Percentiles rank a stretch among this genome's conserved stretches.
Conservation (phyloP, 805 yeast genomes). For the Naumovozyma baii region DNA sequence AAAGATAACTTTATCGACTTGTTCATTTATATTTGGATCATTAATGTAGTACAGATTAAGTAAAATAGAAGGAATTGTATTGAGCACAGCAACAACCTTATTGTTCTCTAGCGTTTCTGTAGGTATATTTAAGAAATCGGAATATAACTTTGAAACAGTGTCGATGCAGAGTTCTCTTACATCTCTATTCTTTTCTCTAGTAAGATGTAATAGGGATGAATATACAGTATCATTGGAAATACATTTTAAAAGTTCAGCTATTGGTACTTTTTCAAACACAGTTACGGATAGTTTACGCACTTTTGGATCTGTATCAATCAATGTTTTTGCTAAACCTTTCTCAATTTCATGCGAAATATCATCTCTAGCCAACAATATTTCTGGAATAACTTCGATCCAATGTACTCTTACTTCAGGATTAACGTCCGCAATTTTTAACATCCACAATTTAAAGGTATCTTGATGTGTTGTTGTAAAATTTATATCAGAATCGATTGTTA, state of each 20-base stretch:
- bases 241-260: conserved; percentile 38
- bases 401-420: conserved; percentile 52
- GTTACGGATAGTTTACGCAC: conserved; percentile 57
- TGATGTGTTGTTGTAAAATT: conserved; percentile 51
- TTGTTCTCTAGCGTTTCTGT: conserved; percentile 11
- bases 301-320: conserved; percentile 65
- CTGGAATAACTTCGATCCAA: conserved; percentile 58
- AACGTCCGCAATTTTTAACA: conserved; percentile 63
- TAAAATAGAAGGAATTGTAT: conserved; percentile 52
- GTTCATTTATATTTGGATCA: conserved; percentile 52
- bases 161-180: conserved; percentile 53
- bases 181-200: conserved; percentile 59
- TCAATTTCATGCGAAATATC: conserved; percentile 43
- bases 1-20: conserved; percentile 52
- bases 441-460: conserved; percentile 60
- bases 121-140: conserved; percentile 32
- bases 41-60: conserved; percentile 65
- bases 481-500: conserved; percentile 40
- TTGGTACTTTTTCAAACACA: conserved; percentile 40
- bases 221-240: conserved; percentile 41
- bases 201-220: conserved; percentile 47
- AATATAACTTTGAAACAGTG: conserved; percentile 46
- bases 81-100: conserved; percentile 25
- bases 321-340: conserved; percentile 53
- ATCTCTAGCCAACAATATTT: conserved; percentile 36